Percentiles rank a stretch among this genome's conserved stretches.
Evolutionary conservation across 441 rosid genomes (phyloP).

Genomic region (Erodium texanum): DNA sequence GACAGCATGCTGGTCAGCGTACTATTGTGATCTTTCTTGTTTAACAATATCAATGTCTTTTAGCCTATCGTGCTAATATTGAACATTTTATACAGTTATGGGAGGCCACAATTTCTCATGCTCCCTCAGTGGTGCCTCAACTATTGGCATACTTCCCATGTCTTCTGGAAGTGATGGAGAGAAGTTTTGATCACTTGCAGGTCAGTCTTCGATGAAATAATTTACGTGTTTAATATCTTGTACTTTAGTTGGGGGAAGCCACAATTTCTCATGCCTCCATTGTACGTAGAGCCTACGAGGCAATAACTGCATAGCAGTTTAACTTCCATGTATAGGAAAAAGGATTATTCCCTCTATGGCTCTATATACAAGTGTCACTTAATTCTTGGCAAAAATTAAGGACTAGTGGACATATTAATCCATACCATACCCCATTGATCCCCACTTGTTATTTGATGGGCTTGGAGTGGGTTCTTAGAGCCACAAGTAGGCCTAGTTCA

Average conservation of each 20-base stretch:
- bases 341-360: neutral
- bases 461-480: neutral
- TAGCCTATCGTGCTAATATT: constrained; percentile 17
- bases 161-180: constrained; percentile 74
- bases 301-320: neutral
- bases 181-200: constrained; percentile 94
- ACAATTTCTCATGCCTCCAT: neutral
- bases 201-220: constrained; percentile 26
- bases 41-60: constrained; percentile 16
- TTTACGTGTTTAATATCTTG: neutral
- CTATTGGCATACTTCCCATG: constrained; percentile 67
- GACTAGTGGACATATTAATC: neutral
- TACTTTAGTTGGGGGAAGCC: neutral
- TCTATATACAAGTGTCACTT: neutral
- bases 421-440: neutral
- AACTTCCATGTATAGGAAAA: neutral
- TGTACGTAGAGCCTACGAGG: neutral
- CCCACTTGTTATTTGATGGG: neutral
- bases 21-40: constrained; percentile 10
- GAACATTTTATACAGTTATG: constrained; percentile 62
- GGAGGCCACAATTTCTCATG: constrained; percentile 87
- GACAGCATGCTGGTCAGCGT: constrained; percentile 83
- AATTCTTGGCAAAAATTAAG: neutral
- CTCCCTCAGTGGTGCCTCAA: constrained; percentile 90
- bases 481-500: neutral